Percentiles rank a stretch among this genome's conserved stretches.
phyloP scores from a whole-genome alignment of 2,329 filamentous ascomycete genomes.

The Fusarium sp. region DNA sequence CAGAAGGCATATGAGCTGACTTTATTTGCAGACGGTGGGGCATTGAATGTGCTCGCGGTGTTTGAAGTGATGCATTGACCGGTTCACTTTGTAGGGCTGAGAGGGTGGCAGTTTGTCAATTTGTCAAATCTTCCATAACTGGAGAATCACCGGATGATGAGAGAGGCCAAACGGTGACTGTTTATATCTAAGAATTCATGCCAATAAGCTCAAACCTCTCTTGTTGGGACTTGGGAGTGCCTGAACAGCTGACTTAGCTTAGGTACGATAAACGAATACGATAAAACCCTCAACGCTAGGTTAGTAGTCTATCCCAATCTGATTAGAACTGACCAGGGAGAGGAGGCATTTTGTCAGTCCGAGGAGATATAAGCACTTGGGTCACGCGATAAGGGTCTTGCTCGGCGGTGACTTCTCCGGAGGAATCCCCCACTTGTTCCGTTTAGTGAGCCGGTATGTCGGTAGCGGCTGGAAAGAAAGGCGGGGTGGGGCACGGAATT shows the following conservation, averaged over 20 bases:
- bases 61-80: slow-evolving; percentile 9
- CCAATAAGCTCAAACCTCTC: too few species aligned
- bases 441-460: slow-evolving; percentile 3
- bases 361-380: slow-evolving; percentile 22
- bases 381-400: slow-evolving; percentile 13
- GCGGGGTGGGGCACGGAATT: slow-evolving; percentile 38
- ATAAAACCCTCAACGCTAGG: not conserved
- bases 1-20: slow-evolving; percentile 43
- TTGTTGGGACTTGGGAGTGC: not conserved
- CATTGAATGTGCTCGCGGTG: slow-evolving; percentile 8
- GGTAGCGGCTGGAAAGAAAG: slow-evolving; percentile 30
- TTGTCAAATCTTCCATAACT: slow-evolving; percentile 27
- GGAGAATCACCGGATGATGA: slow-evolving; percentile 21
- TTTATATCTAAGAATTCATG: not conserved
- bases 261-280: slow-evolving; percentile 11
- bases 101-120: slow-evolving; percentile 3
- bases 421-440: slow-evolving; percentile 31
- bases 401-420: slow-evolving; percentile 22
- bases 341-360: not conserved
- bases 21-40: not conserved
- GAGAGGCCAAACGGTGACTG: slow-evolving; percentile 5
- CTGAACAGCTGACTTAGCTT: not conserved
- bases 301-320: not conserved
- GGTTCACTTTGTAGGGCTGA: slow-evolving; percentile 6
- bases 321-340: not conserved